Percentiles rank a stretch among this genome's conserved stretches.
Evolutionary conservation across 1,284 basidiomycete genomes (phyloP).

Genomic region (Pisolithus thermaeus): DNA sequence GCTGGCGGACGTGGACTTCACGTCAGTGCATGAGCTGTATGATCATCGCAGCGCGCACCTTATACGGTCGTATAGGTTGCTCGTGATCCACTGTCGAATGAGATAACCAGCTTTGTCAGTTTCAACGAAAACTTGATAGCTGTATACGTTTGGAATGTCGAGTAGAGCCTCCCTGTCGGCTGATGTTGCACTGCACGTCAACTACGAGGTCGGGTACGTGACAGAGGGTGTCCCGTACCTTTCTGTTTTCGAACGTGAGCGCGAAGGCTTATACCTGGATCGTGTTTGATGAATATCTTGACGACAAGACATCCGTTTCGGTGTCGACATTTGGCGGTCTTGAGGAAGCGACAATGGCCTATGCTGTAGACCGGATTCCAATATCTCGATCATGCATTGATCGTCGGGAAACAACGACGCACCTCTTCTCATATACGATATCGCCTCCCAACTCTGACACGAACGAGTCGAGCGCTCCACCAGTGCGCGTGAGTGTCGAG

Average conservation of each 20-base stretch:
- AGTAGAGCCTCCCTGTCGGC: constrained; percentile 81
- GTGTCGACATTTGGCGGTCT: constrained; percentile 81
- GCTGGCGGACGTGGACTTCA: constrained; percentile 37
- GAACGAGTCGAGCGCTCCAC: constrained; percentile 82
- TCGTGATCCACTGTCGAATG: constrained; percentile 91
- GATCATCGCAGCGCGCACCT: constrained; percentile 53
- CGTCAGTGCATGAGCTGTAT: not conserved
- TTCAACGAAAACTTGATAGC: constrained; percentile 88
- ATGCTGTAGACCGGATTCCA: constrained; percentile 42
- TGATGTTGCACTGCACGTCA: constrained; percentile 19
- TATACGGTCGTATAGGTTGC: constrained; percentile 95
- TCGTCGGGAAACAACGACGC: constrained; percentile 12
- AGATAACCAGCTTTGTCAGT: constrained; percentile 96
- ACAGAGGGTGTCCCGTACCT: constrained; percentile 34
- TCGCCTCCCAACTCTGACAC: constrained; percentile 83
- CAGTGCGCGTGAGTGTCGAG: constrained; percentile 58
- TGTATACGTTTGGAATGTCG: constrained; percentile 86
- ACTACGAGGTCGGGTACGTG: not conserved
- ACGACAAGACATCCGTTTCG: constrained; percentile 66
- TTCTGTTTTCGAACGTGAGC: constrained; percentile 61
- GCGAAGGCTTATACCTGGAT: constrained; percentile 56
- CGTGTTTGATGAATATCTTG: constrained; percentile 80
- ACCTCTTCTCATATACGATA: constrained; percentile 90
- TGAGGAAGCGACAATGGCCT: constrained; percentile 91
- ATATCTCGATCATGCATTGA: not conserved